These are phyloP conservation scores for Colletotrichum lentis DNA, from an alignment of 2,329 filamentous ascomycete species.

Conservation along the genomic window DNA sequence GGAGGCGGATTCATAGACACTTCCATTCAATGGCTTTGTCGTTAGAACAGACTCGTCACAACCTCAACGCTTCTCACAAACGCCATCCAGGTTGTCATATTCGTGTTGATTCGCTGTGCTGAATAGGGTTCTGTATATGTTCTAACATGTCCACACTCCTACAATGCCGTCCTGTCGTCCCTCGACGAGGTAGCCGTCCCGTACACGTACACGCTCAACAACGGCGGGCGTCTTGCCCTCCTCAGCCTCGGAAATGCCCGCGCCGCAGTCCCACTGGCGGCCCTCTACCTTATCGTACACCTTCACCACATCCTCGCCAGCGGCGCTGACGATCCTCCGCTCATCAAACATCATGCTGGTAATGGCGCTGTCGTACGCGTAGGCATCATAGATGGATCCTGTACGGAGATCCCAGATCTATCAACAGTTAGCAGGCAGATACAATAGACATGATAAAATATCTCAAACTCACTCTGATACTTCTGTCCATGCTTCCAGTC, in stretches of 20 bases:
- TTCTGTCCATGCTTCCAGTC: constrained; percentile 90
- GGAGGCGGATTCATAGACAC: neutral
- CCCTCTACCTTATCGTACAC: constrained; percentile 98
- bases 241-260: constrained; percentile 75
- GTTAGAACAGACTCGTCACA: neutral
- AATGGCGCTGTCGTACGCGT: constrained; percentile 90
- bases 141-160: constrained; percentile 84
- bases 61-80: neutral
- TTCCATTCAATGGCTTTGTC: neutral
- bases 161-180: constrained; percentile 87
- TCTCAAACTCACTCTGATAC: constrained; percentile 80
- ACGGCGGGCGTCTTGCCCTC: constrained; percentile 70
- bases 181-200: constrained; percentile 93
- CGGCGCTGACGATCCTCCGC: constrained; percentile 87
- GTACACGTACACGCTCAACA: constrained; percentile 87
- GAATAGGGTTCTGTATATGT: constrained; percentile 32
- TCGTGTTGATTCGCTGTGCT: constrained; percentile 33
- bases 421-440: constrained; percentile 3
- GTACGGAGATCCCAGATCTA: constrained; percentile 99
- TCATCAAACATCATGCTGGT: constrained; percentile 98
- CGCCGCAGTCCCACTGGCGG: constrained; percentile 94
- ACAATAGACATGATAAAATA: neutral
- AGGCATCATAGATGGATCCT: constrained; percentile 93
- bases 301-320: constrained; percentile 93
- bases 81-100: constrained; percentile 1